phyloP scores from a whole-genome alignment of 768 basidiomycete genomes.

The Leccinum disarticulatum region DNA sequence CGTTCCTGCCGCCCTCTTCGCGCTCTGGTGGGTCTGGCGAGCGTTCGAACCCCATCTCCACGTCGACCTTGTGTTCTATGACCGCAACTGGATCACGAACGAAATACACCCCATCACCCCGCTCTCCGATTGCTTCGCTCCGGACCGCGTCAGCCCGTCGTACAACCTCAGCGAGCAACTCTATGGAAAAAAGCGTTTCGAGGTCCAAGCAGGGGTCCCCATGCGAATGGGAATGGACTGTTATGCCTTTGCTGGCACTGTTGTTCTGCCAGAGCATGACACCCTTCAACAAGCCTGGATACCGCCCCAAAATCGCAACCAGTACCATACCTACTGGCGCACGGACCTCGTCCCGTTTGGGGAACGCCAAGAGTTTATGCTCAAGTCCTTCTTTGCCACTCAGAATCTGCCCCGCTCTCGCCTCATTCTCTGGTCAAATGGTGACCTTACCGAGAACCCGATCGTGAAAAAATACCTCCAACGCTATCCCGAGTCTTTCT shows the following conservation, averaged over 20 bases:
- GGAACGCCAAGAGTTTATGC: conserved; percentile 81
- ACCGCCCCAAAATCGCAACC: conserved; percentile 48
- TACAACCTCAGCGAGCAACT: conserved; percentile 70
- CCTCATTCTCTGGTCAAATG: conserved; percentile 94
- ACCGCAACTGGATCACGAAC: conserved; percentile 66
- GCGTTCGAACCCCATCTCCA: conserved; percentile 70
- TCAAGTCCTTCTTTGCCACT: conserved; percentile 92
- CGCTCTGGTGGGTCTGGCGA: conserved; percentile 41
- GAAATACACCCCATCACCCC: conserved; percentile 68
- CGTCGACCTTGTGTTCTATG: conserved; percentile 80
- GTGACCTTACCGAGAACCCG: conserved; percentile 55
- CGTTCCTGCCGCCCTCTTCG: conserved; percentile 34
- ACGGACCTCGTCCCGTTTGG: conserved; percentile 79
- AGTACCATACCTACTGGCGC: conserved; percentile 95
- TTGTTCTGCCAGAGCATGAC: conserved; percentile 38
- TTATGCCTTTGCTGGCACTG: conserved; percentile 86
- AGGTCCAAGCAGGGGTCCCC: conserved; percentile 78
- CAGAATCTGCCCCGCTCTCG: conserved; percentile 66
- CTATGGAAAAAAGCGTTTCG: conserved; percentile 62
- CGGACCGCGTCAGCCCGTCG: conserved; percentile 51
- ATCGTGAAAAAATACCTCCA: conserved; percentile 61
- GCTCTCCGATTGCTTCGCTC: conserved; percentile 74
- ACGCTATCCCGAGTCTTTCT: conserved; percentile 69
- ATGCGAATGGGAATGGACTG: conserved; percentile 85
- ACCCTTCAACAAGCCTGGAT: conserved; percentile 14